phyloP scores from a whole-genome alignment of 352 stramenopile species.

The Pythium plurisporium region DNA sequence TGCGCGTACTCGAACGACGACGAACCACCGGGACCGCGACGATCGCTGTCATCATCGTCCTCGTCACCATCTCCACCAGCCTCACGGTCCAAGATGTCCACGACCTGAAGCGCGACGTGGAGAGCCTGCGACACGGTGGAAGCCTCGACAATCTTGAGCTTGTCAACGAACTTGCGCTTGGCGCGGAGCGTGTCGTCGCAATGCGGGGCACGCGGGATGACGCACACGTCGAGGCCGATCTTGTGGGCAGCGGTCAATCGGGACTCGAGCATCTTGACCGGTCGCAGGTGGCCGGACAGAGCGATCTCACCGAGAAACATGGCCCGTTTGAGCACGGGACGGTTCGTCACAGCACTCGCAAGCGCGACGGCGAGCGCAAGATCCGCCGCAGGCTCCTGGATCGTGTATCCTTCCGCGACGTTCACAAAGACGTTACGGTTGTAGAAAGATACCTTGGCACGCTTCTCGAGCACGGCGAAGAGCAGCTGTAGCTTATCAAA shows the following conservation, averaged over 20 bases:
- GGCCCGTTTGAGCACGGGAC: conserved; percentile 45
- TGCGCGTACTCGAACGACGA: conserved; percentile 1
- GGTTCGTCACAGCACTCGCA: conserved; percentile 57
- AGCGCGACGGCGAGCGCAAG: conserved; percentile 71
- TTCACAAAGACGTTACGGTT: conserved; percentile 86
- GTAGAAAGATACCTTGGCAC: conserved; percentile 64
- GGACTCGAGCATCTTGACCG: conserved; percentile 81
- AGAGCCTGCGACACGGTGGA: conserved; percentile 63
- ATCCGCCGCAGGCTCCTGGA: conserved; percentile 78
- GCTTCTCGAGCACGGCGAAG: conserved; percentile 95
- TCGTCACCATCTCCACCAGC: conserved; percentile 1
- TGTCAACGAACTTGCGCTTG: conserved; percentile 51
- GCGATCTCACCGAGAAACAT: conserved; percentile 79
- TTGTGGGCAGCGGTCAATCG: conserved; percentile 73
- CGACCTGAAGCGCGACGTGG: conserved; percentile 42
- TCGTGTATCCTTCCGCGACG: conserved; percentile 76
- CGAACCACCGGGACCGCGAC: background rate
- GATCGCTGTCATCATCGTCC: background rate
- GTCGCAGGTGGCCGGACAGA: conserved; percentile 73
- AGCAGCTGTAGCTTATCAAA: conserved; percentile 92
- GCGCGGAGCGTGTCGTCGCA: conserved; percentile 37
- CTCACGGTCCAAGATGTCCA: background rate
- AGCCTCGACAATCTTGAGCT: conserved; percentile 57
- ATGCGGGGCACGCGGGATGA: conserved; percentile 51
- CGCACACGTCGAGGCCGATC: conserved; percentile 67